Evolutionary conservation across 768 basidiomycete genomes (phyloP).

Genomic region (Tulasnella sp.): DNA sequence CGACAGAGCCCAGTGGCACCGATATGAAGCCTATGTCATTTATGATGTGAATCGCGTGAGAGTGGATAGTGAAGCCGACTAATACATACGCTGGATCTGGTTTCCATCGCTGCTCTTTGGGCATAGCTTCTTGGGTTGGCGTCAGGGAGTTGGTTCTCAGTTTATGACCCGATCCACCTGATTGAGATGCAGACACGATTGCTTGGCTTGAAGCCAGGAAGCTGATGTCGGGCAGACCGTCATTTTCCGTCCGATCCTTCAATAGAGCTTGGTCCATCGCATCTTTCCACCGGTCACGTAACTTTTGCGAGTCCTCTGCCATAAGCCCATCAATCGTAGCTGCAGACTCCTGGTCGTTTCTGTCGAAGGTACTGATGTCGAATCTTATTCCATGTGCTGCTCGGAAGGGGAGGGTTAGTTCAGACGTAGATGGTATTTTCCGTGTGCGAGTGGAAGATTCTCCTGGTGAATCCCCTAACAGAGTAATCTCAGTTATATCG

Average conservation of each 20-base stretch:
- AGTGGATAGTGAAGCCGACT: neutral
- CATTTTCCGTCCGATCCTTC: slow-evolving; percentile 1
- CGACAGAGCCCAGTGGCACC: neutral
- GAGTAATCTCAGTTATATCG: neutral
- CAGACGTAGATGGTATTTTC: neutral
- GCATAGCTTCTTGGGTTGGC: neutral
- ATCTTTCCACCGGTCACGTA: neutral
- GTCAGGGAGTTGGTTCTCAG: neutral
- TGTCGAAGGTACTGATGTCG: neutral
- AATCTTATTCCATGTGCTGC: neutral
- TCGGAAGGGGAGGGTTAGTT: neutral
- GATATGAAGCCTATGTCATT: neutral
- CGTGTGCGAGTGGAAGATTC: neutral
- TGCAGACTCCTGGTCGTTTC: neutral
- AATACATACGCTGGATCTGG: slow-evolving; percentile 7
- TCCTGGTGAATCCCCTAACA: neutral
- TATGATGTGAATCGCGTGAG: neutral
- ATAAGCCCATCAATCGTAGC: neutral
- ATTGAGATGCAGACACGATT: too few species aligned
- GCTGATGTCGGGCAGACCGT: slow-evolving; percentile 6
- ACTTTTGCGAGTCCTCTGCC: neutral
- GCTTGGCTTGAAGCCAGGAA: neutral
- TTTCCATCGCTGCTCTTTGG: neutral
- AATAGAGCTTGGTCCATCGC: neutral
- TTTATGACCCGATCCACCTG: neutral